phyloP scores from a whole-genome alignment of 176 grass and related monocot species.

The Ensete ventricosum region DNA sequence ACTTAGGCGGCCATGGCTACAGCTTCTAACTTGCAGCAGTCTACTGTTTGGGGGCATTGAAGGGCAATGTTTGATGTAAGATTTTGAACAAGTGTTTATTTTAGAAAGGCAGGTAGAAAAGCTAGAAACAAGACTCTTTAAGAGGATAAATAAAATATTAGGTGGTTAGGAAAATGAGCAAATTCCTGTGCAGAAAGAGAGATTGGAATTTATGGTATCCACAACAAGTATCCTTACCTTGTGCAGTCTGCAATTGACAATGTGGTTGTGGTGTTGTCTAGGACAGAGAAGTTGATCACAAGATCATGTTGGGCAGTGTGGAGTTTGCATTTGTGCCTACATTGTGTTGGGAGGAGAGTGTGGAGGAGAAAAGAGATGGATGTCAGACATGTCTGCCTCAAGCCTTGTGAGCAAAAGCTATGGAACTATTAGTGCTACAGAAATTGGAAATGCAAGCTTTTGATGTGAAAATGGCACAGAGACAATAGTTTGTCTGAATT shows the following conservation, averaged over 20 bases:
- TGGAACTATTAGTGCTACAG: slow-evolving; percentile 74
- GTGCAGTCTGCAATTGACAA: slow-evolving; percentile 93
- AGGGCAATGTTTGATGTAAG: no score
- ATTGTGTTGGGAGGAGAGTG: slow-evolving; percentile 45
- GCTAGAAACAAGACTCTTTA: slow-evolving; percentile 22
- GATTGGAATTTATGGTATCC: slow-evolving; percentile 64
- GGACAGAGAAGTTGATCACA: slow-evolving; percentile 37
- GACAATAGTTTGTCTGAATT: background rate
- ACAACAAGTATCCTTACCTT: slow-evolving; percentile 65
- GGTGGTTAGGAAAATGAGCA: slow-evolving; percentile 78
- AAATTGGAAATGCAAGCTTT: background rate
- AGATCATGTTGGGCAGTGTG: no score
- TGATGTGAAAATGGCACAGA: background rate
- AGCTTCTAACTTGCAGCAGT: no score
- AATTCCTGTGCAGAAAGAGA: slow-evolving; percentile 86
- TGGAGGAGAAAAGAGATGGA: slow-evolving; percentile 62
- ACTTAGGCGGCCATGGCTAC: no score
- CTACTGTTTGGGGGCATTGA: no score
- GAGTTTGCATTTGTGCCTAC: slow-evolving; percentile 60
- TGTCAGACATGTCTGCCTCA: slow-evolving; percentile 66
- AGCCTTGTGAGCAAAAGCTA: slow-evolving; percentile 71
- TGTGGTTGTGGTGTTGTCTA: slow-evolving; percentile 74
- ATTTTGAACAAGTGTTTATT: no score
- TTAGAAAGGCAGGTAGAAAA: background rate
- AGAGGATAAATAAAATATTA: slow-evolving; percentile 56